A percentile compares a stretch with the other conserved stretches of the same genome.
Evolutionary conservation across 495 filamentous ascomycete species (phyloP).

Genomic region (Podospora conica): DNA sequence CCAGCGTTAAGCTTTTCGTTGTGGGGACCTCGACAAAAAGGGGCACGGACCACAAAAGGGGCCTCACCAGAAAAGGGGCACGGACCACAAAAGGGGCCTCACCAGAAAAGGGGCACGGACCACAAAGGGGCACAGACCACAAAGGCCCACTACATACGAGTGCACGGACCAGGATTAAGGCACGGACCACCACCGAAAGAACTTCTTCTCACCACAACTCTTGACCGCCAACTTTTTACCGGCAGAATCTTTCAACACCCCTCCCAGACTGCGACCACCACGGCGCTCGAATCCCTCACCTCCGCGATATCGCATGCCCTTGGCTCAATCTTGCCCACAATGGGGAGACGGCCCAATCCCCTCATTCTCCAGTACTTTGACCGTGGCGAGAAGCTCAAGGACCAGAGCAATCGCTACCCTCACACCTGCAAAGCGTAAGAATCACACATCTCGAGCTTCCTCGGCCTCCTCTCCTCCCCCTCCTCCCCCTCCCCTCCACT

Average conservation of each 20-base stretch:
- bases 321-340: slow-evolving; percentile 30
- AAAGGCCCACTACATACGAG: not conserved
- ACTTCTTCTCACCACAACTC: slow-evolving; percentile 1
- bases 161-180: not conserved
- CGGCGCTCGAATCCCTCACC: slow-evolving; percentile 8
- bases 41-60: not conserved
- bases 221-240: slow-evolving; percentile 30
- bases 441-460: not conserved
- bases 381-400: slow-evolving; percentile 71
- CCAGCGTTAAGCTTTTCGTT: too few species aligned
- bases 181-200: not conserved
- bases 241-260: slow-evolving; percentile 28
- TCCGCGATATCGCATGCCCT: slow-evolving; percentile 17
- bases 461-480: not conserved
- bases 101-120: not conserved
- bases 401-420: slow-evolving; percentile 80
- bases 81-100: not conserved
- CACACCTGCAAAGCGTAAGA: slow-evolving; percentile 68
- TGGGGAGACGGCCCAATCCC: slow-evolving; percentile 77
- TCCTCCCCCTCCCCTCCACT: not conserved
- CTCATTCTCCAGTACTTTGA: slow-evolving; percentile 80
- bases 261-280: slow-evolving; percentile 18
- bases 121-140: not conserved
- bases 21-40: too few species aligned
- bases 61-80: not conserved